A percentile compares a stretch with the other conserved stretches of the same genome.
These are phyloP conservation scores for Boletus fagicola DNA, from an alignment of 768 basidiomycete species.

Conservation along the genomic window DNA sequence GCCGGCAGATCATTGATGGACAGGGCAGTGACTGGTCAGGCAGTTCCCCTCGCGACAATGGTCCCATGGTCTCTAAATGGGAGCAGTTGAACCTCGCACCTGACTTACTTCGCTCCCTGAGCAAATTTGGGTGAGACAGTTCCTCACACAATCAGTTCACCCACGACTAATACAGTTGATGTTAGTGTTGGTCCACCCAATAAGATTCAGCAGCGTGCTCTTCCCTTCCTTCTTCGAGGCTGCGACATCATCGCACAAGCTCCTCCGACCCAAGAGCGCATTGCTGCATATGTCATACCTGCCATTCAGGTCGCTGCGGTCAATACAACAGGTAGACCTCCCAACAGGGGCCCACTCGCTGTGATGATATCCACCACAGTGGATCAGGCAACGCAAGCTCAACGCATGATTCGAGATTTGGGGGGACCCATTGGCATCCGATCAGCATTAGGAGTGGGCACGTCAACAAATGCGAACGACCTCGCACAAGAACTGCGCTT, in stretches of 20 bases:
- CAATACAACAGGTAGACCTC: conserved; percentile 52
- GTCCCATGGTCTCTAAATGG: conserved; percentile 91
- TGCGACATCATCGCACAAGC: conserved; percentile 99
- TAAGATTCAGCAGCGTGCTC: conserved; percentile 96
- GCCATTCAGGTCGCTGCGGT: conserved; percentile 80
- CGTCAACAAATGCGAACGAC: conserved; percentile 60
- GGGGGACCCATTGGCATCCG: conserved; percentile 92
- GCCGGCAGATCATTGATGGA: conserved; percentile 50
- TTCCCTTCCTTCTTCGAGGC: conserved; percentile 91
- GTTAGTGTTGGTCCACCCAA: conserved; percentile 92
- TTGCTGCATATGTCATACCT: conserved; percentile 95
- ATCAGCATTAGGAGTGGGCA: conserved; percentile 84
- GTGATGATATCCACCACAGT: conserved; percentile 98
- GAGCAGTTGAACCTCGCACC: conserved; percentile 85
- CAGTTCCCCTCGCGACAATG: conserved; percentile 61
- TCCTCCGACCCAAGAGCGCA: conserved; percentile 96
- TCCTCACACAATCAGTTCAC: conserved; percentile 4
- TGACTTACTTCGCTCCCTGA: conserved; percentile 83
- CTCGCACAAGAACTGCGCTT: conserved; percentile 73
- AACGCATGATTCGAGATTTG: conserved; percentile 91
- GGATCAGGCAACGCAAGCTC: conserved; percentile 97
- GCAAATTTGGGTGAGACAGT: conserved; percentile 83
- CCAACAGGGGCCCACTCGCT: conserved; percentile 74
- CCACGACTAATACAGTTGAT: conserved; percentile 14
- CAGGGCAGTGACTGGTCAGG: conserved; percentile 56